These are phyloP conservation scores for Verticillium isaacii DNA, from an alignment of 2,329 filamentous ascomycete genomes.

Conservation along the genomic window DNA sequence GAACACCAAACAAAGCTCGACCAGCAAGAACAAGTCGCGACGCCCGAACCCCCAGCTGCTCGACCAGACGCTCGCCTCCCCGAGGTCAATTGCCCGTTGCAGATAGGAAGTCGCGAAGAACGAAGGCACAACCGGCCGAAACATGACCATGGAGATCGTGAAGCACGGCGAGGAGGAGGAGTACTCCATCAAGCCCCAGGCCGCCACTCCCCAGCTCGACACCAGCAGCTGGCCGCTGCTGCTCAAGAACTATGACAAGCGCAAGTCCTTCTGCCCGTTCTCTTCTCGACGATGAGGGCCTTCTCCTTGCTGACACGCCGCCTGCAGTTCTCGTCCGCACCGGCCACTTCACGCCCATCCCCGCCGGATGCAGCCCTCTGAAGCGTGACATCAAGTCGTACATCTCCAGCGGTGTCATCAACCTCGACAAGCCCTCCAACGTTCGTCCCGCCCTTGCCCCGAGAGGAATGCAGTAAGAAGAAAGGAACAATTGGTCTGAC, in stretches of 20 bases:
- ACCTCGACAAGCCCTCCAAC: slow-evolving; percentile 68
- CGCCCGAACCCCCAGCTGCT: neutral
- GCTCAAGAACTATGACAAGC: slow-evolving; percentile 91
- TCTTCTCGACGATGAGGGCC: slow-evolving; percentile 4
- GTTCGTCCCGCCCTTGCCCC: slow-evolving; percentile 2
- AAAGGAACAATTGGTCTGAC: slow-evolving; percentile 2
- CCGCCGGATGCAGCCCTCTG: slow-evolving; percentile 83
- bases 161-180: slow-evolving; percentile 55
- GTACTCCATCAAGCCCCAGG: slow-evolving; percentile 89
- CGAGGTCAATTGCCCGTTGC: slow-evolving; percentile 21
- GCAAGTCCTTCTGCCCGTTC: slow-evolving; percentile 47
- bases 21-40: neutral
- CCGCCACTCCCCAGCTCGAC: slow-evolving; percentile 70
- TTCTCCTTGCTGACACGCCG: slow-evolving; percentile 17
- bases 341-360: slow-evolving; percentile 95
- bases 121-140: slow-evolving; percentile 7
- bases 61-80: slow-evolving; percentile 3
- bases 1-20: neutral
- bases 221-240: slow-evolving; percentile 90
- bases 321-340: slow-evolving; percentile 79
- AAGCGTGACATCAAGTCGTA: slow-evolving; percentile 96
- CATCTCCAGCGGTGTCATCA: slow-evolving; percentile 96
- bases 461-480: neutral
- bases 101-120: slow-evolving; percentile 1
- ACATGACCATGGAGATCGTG: slow-evolving; percentile 45